Base-by-base conservation (phyloP, 2,329 filamentous ascomycete genomes). In the Torrubiella hemipterigena region DNA sequence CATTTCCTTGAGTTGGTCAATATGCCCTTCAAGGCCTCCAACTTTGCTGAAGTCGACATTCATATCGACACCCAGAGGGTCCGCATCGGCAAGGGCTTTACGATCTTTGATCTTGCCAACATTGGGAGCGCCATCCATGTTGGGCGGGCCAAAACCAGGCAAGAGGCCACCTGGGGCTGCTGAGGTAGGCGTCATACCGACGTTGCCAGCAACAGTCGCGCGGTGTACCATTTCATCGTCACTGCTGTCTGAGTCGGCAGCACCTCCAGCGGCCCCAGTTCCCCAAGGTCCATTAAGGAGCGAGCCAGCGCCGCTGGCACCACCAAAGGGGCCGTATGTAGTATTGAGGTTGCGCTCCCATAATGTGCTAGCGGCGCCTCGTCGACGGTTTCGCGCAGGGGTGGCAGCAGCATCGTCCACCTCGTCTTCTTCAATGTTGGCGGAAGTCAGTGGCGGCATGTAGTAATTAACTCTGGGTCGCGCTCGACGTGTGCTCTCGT, bases 1-100 rank as follows among this genome's bases (percentile, higher is more conserved):
- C 91, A 98, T 98, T 59, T 98, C 91, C 56, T 98, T 96, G 39
- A 98, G 67, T 54, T 95, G 85, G 50, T 95, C 86, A 50, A 98
- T 95, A 50, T 96, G 89, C 21, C 84, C 80, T 51, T 93, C 78
- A 27, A 98, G 61, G 24, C 91, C 91, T 48, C 91, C 91, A 34
- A 98, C 87, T 42, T 87, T 84, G 53, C 83, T 89, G 52, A 98
- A 95, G 49, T 87, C 87, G 38, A 98, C 85, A 47, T 76, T 89
- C 49, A 89, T 64, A 49, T 96, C 87, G 20, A 98, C 86, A 8
- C 91, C 91, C 4, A 98, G 69, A 27, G 91, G 91, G 50, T 96
- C 91, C 4, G 87, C 84, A 59, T 98, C 91, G 15, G 89, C 89
- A 29, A 95, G 69, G 4, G 84, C 78, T 51, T 94, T 93, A 48